phyloP scores from a whole-genome alignment of 805 yeast genomes.

The Kuraishia piskuri region DNA sequence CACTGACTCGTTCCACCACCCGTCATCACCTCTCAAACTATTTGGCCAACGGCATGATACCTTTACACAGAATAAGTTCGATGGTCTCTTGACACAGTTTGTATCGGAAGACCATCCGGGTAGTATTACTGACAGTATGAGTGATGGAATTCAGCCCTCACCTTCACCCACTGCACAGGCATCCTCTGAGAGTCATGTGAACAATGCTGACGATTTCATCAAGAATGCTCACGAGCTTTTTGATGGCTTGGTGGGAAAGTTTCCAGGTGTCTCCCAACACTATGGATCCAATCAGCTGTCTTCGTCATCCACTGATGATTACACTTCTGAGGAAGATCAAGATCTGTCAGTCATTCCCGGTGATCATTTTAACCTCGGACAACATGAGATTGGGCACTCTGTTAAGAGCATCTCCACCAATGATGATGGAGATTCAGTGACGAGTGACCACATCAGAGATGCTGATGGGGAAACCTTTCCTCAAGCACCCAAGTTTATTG shows the following conservation, averaged over 20 bases:
- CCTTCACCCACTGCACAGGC: background rate
- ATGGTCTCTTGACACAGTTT: slow-evolving; percentile 15
- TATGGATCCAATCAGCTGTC: slow-evolving; percentile 1
- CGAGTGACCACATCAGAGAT: background rate
- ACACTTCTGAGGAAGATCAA: slow-evolving; percentile 21
- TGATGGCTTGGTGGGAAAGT: slow-evolving; percentile 10
- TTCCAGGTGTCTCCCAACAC: slow-evolving; percentile 2
- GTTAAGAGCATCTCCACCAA: background rate
- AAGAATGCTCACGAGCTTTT: slow-evolving; percentile 14
- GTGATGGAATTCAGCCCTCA: background rate
- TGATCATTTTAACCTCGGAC: background rate
- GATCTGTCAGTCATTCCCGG: slow-evolving; percentile 3
- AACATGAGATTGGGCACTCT: background rate
- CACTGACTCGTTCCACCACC: slow-evolving; percentile 3
- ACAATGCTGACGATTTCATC: slow-evolving; percentile 12
- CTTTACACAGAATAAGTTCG: slow-evolving; percentile 19
- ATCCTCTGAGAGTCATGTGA: background rate
- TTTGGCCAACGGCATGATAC: slow-evolving; percentile 21
- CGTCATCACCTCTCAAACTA: slow-evolving; percentile 21
- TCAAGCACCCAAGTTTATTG: background rate
- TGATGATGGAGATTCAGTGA: background rate
- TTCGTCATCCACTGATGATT: slow-evolving; percentile 15
- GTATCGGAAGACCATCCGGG: background rate
- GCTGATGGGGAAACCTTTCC: background rate
- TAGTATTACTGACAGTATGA: background rate